Conservation (phyloP, 2,329 filamentous ascomycete species). For the Curvularia sp. region DNA sequence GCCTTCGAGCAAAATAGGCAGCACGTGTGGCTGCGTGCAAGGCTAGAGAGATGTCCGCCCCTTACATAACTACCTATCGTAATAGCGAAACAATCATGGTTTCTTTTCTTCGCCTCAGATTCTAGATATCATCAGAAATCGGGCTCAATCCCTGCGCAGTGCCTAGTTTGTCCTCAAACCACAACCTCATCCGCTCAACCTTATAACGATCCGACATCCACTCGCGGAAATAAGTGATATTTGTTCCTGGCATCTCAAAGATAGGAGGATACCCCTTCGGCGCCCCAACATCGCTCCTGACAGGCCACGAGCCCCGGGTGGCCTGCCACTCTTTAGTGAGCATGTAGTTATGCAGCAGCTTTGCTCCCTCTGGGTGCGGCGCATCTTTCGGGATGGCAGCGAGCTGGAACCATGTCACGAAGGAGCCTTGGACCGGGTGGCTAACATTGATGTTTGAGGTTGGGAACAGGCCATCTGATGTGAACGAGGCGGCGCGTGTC, state of each 20-base stretch:
- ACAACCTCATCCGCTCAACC: slow-evolving; percentile 55
- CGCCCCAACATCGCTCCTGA: slow-evolving; percentile 43
- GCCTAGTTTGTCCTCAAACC: slow-evolving; percentile 55
- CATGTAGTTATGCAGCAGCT: slow-evolving; percentile 59
- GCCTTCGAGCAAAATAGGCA: background rate
- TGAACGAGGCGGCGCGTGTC: slow-evolving; percentile 31
- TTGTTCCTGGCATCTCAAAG: slow-evolving; percentile 44
- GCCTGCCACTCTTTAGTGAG: slow-evolving; percentile 54
- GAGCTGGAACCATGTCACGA: slow-evolving; percentile 59
- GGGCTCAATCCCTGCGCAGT: slow-evolving; percentile 55
- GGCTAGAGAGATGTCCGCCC: background rate
- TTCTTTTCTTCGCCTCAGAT: background rate
- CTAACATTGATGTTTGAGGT: slow-evolving; percentile 5
- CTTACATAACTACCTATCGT: background rate
- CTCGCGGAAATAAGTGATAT: slow-evolving; percentile 50
- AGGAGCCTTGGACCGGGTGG: slow-evolving; percentile 49
- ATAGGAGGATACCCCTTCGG: slow-evolving; percentile 41
- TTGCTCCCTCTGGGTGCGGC: slow-evolving; percentile 60
- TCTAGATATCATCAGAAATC: slow-evolving; percentile 32
- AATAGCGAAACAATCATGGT: background rate
- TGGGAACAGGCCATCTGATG: slow-evolving; percentile 9
- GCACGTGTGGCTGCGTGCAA: background rate
- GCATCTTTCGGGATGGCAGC: slow-evolving; percentile 59
- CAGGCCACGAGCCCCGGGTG: slow-evolving; percentile 44
- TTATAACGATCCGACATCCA: slow-evolving; percentile 55